phyloP scores from a whole-genome alignment of 2,329 filamentous ascomycete genomes.

The Septoria petroselini region DNA sequence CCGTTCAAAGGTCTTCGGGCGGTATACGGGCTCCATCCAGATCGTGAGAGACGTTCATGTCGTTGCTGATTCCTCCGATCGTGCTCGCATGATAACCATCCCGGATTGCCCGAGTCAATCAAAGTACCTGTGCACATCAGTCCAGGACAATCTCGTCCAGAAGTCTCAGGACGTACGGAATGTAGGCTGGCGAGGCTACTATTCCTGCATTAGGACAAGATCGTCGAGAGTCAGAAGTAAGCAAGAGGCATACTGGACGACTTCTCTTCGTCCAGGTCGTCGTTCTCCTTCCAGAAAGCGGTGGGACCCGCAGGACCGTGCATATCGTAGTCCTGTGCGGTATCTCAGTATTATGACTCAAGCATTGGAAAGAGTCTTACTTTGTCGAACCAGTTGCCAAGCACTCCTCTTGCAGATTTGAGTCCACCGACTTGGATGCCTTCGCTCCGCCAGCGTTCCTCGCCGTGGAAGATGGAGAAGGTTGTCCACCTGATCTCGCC shows the following conservation, averaged over 20 bases:
- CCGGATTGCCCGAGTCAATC: neutral
- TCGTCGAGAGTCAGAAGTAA: constrained; percentile 22
- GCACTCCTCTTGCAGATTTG: constrained; percentile 61
- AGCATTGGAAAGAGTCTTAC: constrained; percentile 36
- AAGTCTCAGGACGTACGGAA: constrained; percentile 10
- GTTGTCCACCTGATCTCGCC: constrained; percentile 75
- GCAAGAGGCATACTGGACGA: constrained; percentile 27
- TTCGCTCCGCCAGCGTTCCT: constrained; percentile 74
- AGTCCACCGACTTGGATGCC: constrained; percentile 70
- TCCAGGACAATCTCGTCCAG: constrained; percentile 12
- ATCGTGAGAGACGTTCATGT: no score
- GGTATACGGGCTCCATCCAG: no score
- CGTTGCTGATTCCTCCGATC: no score
- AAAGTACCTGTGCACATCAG: constrained; percentile 7
- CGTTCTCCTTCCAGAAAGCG: constrained; percentile 72
- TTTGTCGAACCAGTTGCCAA: constrained; percentile 78
- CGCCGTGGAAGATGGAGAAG: constrained; percentile 60
- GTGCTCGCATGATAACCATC: no score
- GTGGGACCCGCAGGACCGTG: constrained; percentile 72
- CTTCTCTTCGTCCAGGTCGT: constrained; percentile 43
- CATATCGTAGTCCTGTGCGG: constrained; percentile 58
- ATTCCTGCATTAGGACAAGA: constrained; percentile 10
- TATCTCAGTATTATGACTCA: neutral
- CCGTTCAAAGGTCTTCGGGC: no score
- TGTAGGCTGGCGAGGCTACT: constrained; percentile 5